Evolutionary conservation across 305 asterid species (phyloP), one percentile per base, ranked within the genome.

Genomic region (Fraxinus platypoda): DNA sequence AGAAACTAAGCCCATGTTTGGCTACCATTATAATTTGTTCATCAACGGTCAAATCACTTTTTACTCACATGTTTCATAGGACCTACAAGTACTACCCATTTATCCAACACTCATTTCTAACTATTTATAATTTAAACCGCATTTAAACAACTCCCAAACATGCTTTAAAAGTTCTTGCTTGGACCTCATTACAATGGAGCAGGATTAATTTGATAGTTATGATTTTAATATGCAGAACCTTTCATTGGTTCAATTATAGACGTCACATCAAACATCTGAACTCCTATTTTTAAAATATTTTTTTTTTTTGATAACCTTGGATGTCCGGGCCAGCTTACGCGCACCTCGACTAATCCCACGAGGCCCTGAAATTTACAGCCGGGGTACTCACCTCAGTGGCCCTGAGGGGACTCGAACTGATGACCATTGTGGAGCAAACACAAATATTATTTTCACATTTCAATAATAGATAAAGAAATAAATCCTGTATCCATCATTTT

Each of bases 141-240:
- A 17, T 52, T n/a, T 17, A 17, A 52, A 52, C 64, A 52, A 52
- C 64, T 49, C 59, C 59, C 59, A 49, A 17, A 49, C 21, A 13
- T 49, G 15, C 59, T 49, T 49, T 49, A 15, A 83, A 49, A 11
- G 33, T 52, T 81, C 28, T 34, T 19, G 21, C 77, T 75, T 8
- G 46, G 76, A 75, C 72, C 76, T 35, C 54, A 30, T 35, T 66
- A n/a, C 81, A 37, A 23, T 70, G 21, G 30, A 15, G 81, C 26
- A 28, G 46, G 28, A 52, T 33, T 54, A 78, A 34, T 79, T 46
- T 8, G 31, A 77, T 43, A 30, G 68, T 70, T 70, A 75, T 30
- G 35, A 43, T 68, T 78, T 71, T n/a, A 35, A 84, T 77, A 59
- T 28, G 33, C 73, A 59, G 19, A 74, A 33, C 59, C 75, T 25